Evolutionary conservation across 495 filamentous ascomycete genomes (phyloP).

Genomic region (Glarea lozoyensis): DNA sequence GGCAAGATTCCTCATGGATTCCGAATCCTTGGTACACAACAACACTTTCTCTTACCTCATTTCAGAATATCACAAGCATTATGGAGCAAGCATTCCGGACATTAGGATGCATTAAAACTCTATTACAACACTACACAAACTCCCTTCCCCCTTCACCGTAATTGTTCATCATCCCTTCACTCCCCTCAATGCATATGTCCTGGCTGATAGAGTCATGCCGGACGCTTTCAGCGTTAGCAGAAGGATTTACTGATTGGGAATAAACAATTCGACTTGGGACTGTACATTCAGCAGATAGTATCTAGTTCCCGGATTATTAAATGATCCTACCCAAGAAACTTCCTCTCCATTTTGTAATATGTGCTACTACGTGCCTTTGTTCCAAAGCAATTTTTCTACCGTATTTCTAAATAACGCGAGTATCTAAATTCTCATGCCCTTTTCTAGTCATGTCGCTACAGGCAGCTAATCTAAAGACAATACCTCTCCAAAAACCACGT

Average conservation of each 20-base stretch:
- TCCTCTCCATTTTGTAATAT: background rate
- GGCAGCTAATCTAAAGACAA: too few relatives aligned
- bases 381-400: too few relatives aligned
- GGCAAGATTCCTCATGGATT: background rate
- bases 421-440: too few relatives aligned
- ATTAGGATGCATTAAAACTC: background rate
- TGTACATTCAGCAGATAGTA: constrained; percentile 1
- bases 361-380: too few relatives aligned
- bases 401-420: too few relatives aligned
- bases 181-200: constrained; percentile 12
- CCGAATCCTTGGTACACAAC: background rate
- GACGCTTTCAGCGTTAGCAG: background rate
- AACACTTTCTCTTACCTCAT: constrained; percentile 2
- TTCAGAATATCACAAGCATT: constrained; percentile 9
- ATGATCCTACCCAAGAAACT: background rate
- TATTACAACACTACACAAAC: background rate
- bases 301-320: constrained; percentile 1
- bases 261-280: background rate
- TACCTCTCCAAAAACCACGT: too few relatives aligned
- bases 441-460: too few relatives aligned
- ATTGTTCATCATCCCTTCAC: constrained; percentile 2
- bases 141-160: constrained; percentile 5
- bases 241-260: background rate
- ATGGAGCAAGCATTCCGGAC: constrained; percentile 4
- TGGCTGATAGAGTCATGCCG: constrained; percentile 3